A percentile compares a stretch with the other conserved stretches of the same genome.
phyloP scores from a whole-genome alignment of 352 stramenopile genomes.

The Globisporangium yorkense region DNA sequence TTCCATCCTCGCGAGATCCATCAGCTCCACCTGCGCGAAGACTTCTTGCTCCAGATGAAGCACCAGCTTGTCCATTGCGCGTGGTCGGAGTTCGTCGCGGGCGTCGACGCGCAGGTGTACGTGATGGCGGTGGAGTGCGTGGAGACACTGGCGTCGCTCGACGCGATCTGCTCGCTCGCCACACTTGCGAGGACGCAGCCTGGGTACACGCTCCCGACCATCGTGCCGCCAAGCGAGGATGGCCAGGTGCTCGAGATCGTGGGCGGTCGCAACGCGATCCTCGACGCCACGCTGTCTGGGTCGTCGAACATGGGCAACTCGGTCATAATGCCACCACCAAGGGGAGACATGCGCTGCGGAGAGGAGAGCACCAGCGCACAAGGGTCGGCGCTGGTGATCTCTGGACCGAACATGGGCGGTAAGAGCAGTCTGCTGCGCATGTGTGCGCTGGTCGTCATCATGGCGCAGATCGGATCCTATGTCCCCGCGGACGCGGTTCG shows the following conservation, averaged over 20 bases:
- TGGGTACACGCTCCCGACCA: background rate
- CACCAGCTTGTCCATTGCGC: conserved; percentile 18
- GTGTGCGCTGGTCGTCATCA: conserved; percentile 48
- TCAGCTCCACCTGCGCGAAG: conserved; percentile 26
- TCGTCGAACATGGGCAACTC: background rate
- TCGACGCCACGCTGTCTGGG: background rate
- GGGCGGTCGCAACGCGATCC: background rate
- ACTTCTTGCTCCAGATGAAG: conserved; percentile 27
- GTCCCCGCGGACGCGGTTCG: background rate
- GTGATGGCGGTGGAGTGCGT: background rate
- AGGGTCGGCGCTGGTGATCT: conserved; percentile 38
- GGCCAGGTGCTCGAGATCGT: background rate
- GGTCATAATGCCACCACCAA: background rate
- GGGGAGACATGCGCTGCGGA: too few species aligned
- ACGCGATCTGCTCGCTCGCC: background rate
- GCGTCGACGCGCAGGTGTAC: background rate
- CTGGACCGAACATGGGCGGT: conserved; percentile 81
- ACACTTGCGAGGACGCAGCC: background rate
- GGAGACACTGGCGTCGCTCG: background rate
- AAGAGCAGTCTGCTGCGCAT: conserved; percentile 71
- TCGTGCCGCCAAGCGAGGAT: background rate
- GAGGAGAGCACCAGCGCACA: background rate
- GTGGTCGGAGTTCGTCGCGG: background rate
- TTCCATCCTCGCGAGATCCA: conserved; percentile 34
- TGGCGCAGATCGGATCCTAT: conserved; percentile 64